Percentiles rank a stretch among this genome's conserved stretches.
These are phyloP conservation scores for Kingdonia uniflora DNA, from an alignment of 164 flowering plant genomes.

Conservation along the genomic window DNA sequence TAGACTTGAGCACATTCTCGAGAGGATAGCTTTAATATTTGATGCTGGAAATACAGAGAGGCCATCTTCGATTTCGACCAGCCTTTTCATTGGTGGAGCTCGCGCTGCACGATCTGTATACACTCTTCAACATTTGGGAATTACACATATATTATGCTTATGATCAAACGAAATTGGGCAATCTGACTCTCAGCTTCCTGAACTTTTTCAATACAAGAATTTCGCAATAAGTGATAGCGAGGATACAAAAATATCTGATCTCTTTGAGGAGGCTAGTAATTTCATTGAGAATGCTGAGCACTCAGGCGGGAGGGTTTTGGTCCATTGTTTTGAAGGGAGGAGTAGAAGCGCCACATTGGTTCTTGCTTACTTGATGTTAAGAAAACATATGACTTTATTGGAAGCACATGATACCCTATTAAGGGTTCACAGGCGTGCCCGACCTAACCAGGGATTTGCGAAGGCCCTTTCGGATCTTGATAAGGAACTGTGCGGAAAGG, in stretches of 20 bases:
- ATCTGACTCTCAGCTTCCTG: constrained; percentile 85
- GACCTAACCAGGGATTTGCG: constrained; percentile 95
- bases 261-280: constrained; percentile 73
- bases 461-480: constrained; percentile 66
- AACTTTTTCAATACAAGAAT: constrained; percentile 71
- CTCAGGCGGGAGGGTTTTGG: constrained; percentile 68
- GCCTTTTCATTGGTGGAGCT: constrained; percentile 86
- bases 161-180: constrained; percentile 98
- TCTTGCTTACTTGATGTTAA: constrained; percentile 82
- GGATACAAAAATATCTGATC: constrained; percentile 58
- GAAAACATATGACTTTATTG: constrained; percentile 58
- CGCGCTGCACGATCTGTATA: constrained; percentile 84
- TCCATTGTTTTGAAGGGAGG: constrained; percentile 97
- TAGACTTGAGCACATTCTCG: constrained; percentile 11
- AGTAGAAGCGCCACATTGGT: constrained; percentile 96
- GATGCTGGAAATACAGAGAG: constrained; percentile 93
- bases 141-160: constrained; percentile 85
- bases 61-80: constrained; percentile 51
- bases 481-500: constrained; percentile 62
- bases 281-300: constrained; percentile 65
- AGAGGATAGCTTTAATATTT: constrained; percentile 78
- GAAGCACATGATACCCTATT: constrained; percentile 82
- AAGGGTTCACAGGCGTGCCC: constrained; percentile 80
- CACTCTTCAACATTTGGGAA: constrained; percentile 79
- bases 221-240: constrained; percentile 72